Evolutionary conservation across 208 protist species (phyloP), one percentile per base, ranked within the genome.

Genomic region (Crithidia mellificae): DNA sequence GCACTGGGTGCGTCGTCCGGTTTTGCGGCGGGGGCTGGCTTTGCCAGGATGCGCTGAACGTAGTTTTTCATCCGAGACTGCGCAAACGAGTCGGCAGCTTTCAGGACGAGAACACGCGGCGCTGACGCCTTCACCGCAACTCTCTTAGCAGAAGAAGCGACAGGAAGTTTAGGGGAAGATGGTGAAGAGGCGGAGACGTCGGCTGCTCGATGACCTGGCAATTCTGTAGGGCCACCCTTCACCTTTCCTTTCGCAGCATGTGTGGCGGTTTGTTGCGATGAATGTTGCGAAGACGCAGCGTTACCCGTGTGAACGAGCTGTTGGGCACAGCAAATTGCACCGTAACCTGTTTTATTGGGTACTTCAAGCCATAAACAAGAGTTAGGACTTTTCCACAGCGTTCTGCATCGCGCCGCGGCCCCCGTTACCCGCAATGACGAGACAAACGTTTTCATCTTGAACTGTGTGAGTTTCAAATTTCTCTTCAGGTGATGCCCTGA

Each of bases 51-150:
- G 9, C 70, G 70, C 20, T 76, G 53, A 6, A 77, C n/a, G 51
- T 85, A 85, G 66, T 82, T 85, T 49, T 72, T 80, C 1, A 85
- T 43, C 7, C 76, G 80, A 15, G 80, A 80, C 27, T 72, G 72
- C 0, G 80, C 73, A 27, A 81, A 85, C 14, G 70, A 58, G 49
- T 82, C 77, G n/a, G 65, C 44, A 20, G 36, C 46, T 25, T 11
- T 15, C 11, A 74, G 41, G 12, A 38, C 1, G 24, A 70, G 53
- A 17, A 58, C 14, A 22, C 20, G 2, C 39, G 6, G 25, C 2
- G 14, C 20, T 32, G 39, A 2, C 0, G 55, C 20, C 17, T n/a
- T n/a, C n/a, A n/a, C n/a, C n/a, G n/a, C n/a, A n/a, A n/a, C n/a
- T n/a, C n/a, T n/a, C n/a, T n/a, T n/a, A n/a, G n/a, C n/a, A n/a